These are phyloP conservation scores for Pichia cabralensis DNA, from an alignment of 805 yeast species.

Conservation along the genomic window DNA sequence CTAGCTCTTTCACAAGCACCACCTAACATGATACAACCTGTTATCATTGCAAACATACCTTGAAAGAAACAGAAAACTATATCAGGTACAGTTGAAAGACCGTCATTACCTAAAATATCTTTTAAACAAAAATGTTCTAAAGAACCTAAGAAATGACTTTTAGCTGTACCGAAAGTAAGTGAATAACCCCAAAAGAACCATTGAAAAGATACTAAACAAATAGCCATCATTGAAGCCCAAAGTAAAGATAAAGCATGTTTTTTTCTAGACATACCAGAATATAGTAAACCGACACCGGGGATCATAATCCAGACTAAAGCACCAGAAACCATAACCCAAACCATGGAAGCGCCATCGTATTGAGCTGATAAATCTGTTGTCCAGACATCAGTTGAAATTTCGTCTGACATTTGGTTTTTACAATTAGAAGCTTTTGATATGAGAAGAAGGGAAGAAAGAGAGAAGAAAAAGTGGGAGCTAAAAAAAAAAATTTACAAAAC, in stretches of 20 bases:
- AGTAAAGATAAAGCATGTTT: conserved; percentile 89
- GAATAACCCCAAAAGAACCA: conserved; percentile 99
- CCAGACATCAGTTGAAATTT: conserved; percentile 11
- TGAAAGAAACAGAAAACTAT: conserved; percentile 85
- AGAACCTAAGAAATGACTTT: conserved; percentile 67
- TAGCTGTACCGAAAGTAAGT: conserved; percentile 51
- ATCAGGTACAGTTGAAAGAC: conserved; percentile 70
- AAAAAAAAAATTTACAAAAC: neutral
- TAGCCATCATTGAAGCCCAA: conserved; percentile 91
- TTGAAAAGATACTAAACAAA: conserved; percentile 75
- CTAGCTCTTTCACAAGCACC: conserved; percentile 98
- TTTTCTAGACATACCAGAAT: conserved; percentile 89
- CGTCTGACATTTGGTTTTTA: conserved; percentile 1
- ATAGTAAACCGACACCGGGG: conserved; percentile 90
- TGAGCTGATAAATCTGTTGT: conserved; percentile 60
- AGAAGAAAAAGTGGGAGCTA: neutral
- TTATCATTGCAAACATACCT: conserved; percentile 92
- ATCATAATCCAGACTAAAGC: conserved; percentile 91
- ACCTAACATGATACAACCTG: conserved; percentile 91
- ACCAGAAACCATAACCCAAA: conserved; percentile 72
- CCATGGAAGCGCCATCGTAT: conserved; percentile 70
- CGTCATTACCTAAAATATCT: conserved; percentile 73
- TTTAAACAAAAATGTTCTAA: conserved; percentile 71
- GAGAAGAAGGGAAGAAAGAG: neutral
- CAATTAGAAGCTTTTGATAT: neutral